Base-by-base conservation (phyloP, 805 yeast species). In the Priceomyces medius region DNA sequence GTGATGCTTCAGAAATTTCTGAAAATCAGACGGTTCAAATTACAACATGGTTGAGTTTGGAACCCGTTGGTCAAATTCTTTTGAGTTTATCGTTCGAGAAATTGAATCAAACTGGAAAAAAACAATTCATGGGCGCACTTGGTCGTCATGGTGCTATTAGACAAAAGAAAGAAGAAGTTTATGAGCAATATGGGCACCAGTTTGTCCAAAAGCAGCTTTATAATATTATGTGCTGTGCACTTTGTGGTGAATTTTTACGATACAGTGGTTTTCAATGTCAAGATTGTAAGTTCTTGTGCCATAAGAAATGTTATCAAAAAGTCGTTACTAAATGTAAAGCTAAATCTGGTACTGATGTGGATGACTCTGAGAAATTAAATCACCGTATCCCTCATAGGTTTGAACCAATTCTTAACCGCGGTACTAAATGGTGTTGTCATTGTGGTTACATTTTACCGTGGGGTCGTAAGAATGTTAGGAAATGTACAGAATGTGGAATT, bases 341-440 rank as follows among this genome's bases (percentile, higher is more conserved):
- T 2, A 84, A 81, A 55, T 78, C 89, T 3, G 80, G 85, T 44
- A 74, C 81, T 3, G 89, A 83, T 46, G 63, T 73, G 33, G 87
- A 82, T 56, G 89, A 84, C 57, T 91, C 83, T 51, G 79, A 86
- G 17, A 83, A 87, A 62, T 77, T 93, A 61, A 93, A 93, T 56
- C 98, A 93, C 63, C 85, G 96, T 50, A 93, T 93, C 52, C 99
- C 99, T 26, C 99, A 93, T 61, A 80, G 97, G 60, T 91, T 91
- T 61, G 96, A 87, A 51, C 90, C 91, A n/a, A 79, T 81, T 20
- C 77, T 93, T 13, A 93, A 93, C 58, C 83, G 89, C 65, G 95
- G 97, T 54, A 95, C 99, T 2, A 90, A 91, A 59, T 93, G 99
- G 99, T 93, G 99, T 68, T 93, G 98, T 54, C 99, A 93, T 61